phyloP scores from a whole-genome alignment of 2,329 filamentous ascomycete genomes.

The Calycina herbarum region DNA sequence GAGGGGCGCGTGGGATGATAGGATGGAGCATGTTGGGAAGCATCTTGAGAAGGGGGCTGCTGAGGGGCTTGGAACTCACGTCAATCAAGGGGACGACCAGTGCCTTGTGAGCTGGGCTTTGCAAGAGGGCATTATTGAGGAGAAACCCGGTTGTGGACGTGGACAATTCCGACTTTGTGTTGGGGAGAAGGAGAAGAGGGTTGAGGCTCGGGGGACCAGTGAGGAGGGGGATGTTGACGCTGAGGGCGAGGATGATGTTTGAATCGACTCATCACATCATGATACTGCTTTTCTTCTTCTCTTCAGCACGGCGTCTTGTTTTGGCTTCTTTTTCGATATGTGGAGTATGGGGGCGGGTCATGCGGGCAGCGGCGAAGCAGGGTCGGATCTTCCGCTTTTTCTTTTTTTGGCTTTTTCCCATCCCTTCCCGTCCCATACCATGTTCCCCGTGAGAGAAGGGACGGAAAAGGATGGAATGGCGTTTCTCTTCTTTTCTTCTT shows the following conservation, averaged over 20 bases:
- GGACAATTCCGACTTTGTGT: constrained; percentile 11
- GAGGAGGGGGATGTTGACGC: constrained; percentile 26
- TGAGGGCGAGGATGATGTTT: constrained; percentile 26
- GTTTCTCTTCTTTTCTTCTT: neutral
- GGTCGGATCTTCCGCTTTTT: neutral
- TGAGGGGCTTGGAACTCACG: constrained; percentile 10
- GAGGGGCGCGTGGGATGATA: constrained; percentile 68
- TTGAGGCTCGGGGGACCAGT: neutral
- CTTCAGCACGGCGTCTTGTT: neutral
- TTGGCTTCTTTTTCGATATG: neutral
- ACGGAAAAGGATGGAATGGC: too few relatives aligned
- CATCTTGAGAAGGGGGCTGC: constrained; percentile 65
- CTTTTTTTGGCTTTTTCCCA: neutral
- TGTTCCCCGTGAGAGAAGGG: too few relatives aligned
- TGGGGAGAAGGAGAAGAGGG: neutral
- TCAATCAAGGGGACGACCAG: constrained; percentile 23
- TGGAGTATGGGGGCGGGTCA: neutral
- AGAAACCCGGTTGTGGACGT: constrained; percentile 9
- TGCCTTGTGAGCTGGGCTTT: constrained; percentile 30
- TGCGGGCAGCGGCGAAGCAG: neutral
- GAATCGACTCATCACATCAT: neutral
- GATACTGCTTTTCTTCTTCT: neutral
- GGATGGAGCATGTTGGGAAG: constrained; percentile 84
- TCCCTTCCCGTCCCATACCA: too few relatives aligned
- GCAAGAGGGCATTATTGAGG: constrained; percentile 24